phyloP scores from a whole-genome alignment of 2,329 filamentous ascomycete species.

The Myrmaecium sp. region DNA sequence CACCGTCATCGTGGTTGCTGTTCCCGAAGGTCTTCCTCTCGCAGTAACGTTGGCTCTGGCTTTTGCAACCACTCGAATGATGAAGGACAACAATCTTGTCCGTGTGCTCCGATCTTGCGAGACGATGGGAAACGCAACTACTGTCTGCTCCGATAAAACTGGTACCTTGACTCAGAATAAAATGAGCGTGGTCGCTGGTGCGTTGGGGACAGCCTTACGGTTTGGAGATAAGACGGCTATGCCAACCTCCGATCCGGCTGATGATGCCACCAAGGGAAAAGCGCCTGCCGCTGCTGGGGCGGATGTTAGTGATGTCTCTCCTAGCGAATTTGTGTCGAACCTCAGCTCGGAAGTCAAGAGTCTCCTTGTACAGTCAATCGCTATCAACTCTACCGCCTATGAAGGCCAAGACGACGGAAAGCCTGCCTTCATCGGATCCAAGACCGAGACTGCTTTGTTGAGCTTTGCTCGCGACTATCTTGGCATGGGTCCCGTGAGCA shows the following conservation, averaged over 20 bases:
- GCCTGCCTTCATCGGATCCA: slow-evolving; percentile 51
- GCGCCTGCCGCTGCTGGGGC: slow-evolving; percentile 16
- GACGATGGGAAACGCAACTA: slow-evolving; percentile 55
- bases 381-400: slow-evolving; percentile 31
- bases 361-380: slow-evolving; percentile 40
- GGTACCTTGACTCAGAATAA: slow-evolving; percentile 26
- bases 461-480: slow-evolving; percentile 49
- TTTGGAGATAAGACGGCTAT: slow-evolving; percentile 32
- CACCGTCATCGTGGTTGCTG: slow-evolving; percentile 52
- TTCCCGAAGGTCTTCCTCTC: slow-evolving; percentile 48
- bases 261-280: slow-evolving; percentile 17
- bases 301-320: slow-evolving; percentile 30
- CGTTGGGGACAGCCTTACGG: slow-evolving; percentile 41
- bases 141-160: slow-evolving; percentile 57
- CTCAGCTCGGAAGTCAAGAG: slow-evolving; percentile 36
- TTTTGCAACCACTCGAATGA: slow-evolving; percentile 50
- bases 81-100: slow-evolving; percentile 56
- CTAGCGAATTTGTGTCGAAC: slow-evolving; percentile 35
- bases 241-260: slow-evolving; percentile 7
- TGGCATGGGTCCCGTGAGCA: slow-evolving; percentile 42
- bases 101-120: slow-evolving; percentile 50
- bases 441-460: slow-evolving; percentile 63
- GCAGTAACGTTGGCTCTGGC: slow-evolving; percentile 52
- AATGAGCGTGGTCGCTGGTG: slow-evolving; percentile 45
- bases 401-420: slow-evolving; percentile 45